Evolutionary conservation across 2,329 filamentous ascomycete species (phyloP), one percentile per base, ranked within the genome.

Genomic region (Fusarium austroafricanum): DNA sequence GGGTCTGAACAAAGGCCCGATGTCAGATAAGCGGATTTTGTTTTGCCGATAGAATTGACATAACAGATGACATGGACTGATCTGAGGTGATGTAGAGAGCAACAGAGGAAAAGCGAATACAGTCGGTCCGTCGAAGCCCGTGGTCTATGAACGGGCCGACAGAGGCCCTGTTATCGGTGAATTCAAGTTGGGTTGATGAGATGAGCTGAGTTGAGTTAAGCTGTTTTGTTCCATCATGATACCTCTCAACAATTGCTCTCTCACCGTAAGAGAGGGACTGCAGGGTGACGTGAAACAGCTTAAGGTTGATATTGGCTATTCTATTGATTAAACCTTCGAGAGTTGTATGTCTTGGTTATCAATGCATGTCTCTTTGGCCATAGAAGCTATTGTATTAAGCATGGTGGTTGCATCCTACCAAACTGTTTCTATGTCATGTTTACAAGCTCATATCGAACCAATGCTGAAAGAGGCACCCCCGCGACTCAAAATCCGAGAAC

Each of bases 71-170:
- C 45, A 65, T 65, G 60, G 55, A 62, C 51, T 68, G 55, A 57
- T 57, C 40, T 55, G 53, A 58, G 52, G 1, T 55, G 49, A 26
- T 26, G 53, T 55, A 46, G 57, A 39, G 26, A 59, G 20, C 6
- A 17, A 37, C 43, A 54, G 7, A 42, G 39, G 26, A 8, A 26
- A 26, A 60, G 45, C 68, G 63, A 73, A 70, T 68, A 54, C 55
- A 67, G 67, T 73, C 71, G 71, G 64, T 69, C 68, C 69, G 69
- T 71, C 28, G 52, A 68, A 40, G 61, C 70, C 58, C 71, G 67
- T 71, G 71, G 62, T 55, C 53, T 57, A 61, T 57, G 53, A 65
- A 72, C 65, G 68, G 68, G 66, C 68, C 71, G 59, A 69, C 56
- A 55, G 53, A 62, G 63, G 66, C 47, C 68, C 70, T 64, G 52